Percentiles rank a stretch among this genome's conserved stretches.
These are phyloP conservation scores for Vitellaria paradoxa DNA, from an alignment of 179 eudicot species.

Conservation along the genomic window DNA sequence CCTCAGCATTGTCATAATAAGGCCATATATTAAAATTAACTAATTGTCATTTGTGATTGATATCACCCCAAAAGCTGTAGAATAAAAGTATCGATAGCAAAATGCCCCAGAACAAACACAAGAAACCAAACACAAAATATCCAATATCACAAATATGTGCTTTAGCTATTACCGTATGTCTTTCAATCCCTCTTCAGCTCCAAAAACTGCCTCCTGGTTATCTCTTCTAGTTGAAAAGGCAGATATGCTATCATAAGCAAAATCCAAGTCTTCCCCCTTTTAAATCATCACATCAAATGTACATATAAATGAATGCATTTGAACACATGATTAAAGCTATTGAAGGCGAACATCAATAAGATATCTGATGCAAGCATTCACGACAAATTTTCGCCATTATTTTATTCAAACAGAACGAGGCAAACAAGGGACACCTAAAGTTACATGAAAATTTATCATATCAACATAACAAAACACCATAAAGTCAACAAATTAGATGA, in stretches of 20 bases:
- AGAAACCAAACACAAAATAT: not conserved
- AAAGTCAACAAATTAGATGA: not conserved
- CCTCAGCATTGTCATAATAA: not conserved
- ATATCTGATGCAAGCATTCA: not conserved
- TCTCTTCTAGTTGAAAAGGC: constrained; percentile 93
- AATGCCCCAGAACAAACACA: not conserved
- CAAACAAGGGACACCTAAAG: no score
- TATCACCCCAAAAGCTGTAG: no score
- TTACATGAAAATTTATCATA: not conserved
- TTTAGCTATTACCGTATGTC: constrained; percentile 63
- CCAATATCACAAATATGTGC: not conserved
- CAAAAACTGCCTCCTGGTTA: constrained; percentile 95
- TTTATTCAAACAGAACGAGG: not conserved
- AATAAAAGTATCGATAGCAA: not conserved
- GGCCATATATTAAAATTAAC: not conserved
- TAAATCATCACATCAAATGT: not conserved
- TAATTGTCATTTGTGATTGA: not conserved
- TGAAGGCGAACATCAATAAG: not conserved
- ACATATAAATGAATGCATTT: not conserved
- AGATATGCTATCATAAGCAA: constrained; percentile 69
- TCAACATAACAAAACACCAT: not conserved
- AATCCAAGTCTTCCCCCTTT: constrained; percentile 21
- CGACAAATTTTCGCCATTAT: not conserved
- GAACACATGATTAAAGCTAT: not conserved
- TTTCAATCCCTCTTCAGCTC: constrained; percentile 93